Conservation (phyloP, 805 yeast genomes). For the Clavispora santaluciae region DNA sequence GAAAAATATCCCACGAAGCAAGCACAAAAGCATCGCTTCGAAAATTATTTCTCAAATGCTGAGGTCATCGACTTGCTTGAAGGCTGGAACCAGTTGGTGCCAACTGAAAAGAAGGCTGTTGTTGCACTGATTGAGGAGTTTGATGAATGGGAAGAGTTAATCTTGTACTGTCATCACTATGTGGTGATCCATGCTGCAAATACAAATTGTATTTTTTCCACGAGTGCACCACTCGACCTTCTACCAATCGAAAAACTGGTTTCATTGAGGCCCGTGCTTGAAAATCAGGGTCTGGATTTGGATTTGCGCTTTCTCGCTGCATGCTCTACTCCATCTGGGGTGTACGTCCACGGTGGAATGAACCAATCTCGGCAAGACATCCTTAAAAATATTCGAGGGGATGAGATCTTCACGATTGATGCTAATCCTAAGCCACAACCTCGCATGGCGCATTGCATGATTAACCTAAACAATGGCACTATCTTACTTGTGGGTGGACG, state of each 20-base stretch:
- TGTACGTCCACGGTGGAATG: conserved; percentile 39
- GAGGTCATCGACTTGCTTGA: conserved; percentile 52
- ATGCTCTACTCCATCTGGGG: conserved; percentile 13
- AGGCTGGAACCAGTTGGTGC: conserved; percentile 50
- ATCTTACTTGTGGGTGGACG: conserved; percentile 63
- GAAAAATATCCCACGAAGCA: conserved; percentile 46
- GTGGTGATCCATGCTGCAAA: conserved; percentile 62
- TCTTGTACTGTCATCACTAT: conserved; percentile 72
- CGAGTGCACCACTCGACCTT: neutral
- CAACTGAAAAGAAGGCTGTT: conserved; percentile 29
- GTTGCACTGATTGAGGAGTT: conserved; percentile 58
- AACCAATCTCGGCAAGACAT: conserved; percentile 24
- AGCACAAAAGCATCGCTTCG: conserved; percentile 50
- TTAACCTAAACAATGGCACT: conserved; percentile 22
- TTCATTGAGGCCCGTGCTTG: neutral
- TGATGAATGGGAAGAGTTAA: conserved; percentile 83
- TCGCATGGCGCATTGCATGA: conserved; percentile 58
- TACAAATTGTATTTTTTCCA: conserved; percentile 4
- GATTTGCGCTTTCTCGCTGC: conserved; percentile 44
- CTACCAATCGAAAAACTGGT: too few species aligned
- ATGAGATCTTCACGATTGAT: neutral
- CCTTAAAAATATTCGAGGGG: neutral
- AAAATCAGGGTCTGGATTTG: conserved; percentile 1
- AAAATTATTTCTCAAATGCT: conserved; percentile 41
- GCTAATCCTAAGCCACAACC: conserved; percentile 26